Evolutionary conservation across 1,139 yeast genomes (phyloP).

Genomic region (Nakaseomyces kungkrabaensis): DNA sequence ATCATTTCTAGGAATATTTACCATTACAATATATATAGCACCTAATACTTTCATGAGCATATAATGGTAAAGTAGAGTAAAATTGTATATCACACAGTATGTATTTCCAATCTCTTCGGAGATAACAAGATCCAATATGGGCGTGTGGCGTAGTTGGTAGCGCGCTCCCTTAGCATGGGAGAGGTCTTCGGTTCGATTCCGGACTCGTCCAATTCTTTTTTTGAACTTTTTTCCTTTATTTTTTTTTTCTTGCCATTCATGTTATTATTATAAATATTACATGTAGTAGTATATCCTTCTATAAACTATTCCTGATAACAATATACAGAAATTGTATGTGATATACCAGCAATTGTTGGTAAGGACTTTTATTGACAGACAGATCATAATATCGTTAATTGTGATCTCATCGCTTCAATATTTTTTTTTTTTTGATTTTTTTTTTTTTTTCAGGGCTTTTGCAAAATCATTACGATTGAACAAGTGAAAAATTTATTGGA

Average conservation of each 20-base stretch:
- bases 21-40: too few species aligned
- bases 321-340: too few species aligned
- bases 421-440: background rate
- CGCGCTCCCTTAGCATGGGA: constrained; percentile 88
- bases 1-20: too few species aligned
- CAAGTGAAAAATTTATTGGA: background rate
- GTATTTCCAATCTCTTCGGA: too few species aligned
- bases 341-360: too few species aligned
- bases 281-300: too few species aligned
- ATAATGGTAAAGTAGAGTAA: too few species aligned
- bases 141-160: constrained; percentile 93
- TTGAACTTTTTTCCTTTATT: background rate
- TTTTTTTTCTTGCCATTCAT: background rate
- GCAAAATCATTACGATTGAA: too few species aligned
- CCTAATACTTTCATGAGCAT: too few species aligned
- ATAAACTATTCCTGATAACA: too few species aligned
- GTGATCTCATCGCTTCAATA: background rate
- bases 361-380: too few species aligned
- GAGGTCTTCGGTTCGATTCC: constrained; percentile 89
- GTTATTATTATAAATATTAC: background rate
- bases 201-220: constrained; percentile 56
- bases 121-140: constrained; percentile 29
- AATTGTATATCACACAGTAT: too few species aligned
- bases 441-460: background rate
- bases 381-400: background rate